phyloP scores from a whole-genome alignment of 352 stramenopile species.

The Phytophthora nicotianae region DNA sequence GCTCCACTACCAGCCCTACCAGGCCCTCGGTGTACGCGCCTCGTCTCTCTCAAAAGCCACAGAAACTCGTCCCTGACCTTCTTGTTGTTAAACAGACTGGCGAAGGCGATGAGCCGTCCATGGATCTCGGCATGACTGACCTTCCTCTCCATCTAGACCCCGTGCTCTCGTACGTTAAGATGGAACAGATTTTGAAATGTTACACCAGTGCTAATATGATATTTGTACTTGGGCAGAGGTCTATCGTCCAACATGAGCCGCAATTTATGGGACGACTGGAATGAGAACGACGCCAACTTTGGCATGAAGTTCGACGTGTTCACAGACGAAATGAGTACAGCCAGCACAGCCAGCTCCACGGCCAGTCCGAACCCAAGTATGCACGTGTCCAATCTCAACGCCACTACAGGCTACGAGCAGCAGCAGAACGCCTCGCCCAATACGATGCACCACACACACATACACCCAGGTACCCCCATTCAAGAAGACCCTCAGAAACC shows the following conservation, averaged over 20 bases:
- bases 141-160: slow-evolving; percentile 68
- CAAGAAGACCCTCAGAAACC: slow-evolving; percentile 32
- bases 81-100: slow-evolving; percentile 16
- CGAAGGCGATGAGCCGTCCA: slow-evolving; percentile 36
- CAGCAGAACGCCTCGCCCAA: slow-evolving; percentile 26
- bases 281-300: slow-evolving; percentile 74
- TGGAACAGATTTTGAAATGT: too few species aligned
- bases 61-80: background rate
- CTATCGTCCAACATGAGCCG: slow-evolving; percentile 82
- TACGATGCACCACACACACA: slow-evolving; percentile 3
- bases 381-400: slow-evolving; percentile 22
- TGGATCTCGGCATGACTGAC: slow-evolving; percentile 61
- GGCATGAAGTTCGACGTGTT: slow-evolving; percentile 79
- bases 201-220: slow-evolving; percentile 14
- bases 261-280: slow-evolving; percentile 91
- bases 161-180: slow-evolving; percentile 65
- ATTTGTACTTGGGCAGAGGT: slow-evolving; percentile 40
- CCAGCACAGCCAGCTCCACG: slow-evolving; percentile 35
- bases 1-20: slow-evolving; percentile 85
- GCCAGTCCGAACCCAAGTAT: slow-evolving; percentile 27
- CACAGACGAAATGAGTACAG: slow-evolving; percentile 43
- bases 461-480: slow-evolving; percentile 2
- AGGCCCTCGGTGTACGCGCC: slow-evolving; percentile 42
- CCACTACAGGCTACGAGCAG: slow-evolving; percentile 24
- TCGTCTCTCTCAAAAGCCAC: background rate